Evolutionary conservation across 129 eudicot species (phyloP).

Genomic region (Tagetes patula): DNA sequence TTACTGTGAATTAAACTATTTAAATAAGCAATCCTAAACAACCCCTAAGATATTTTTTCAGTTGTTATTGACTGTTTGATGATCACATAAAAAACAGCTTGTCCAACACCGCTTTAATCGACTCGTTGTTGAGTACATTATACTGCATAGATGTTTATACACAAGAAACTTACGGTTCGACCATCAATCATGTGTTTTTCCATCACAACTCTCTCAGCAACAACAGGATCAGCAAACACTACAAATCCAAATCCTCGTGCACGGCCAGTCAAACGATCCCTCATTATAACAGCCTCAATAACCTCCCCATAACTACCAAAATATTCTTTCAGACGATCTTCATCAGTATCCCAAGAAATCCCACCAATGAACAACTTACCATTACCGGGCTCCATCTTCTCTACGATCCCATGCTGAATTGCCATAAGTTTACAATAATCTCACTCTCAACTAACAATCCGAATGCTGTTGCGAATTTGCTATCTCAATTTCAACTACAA

Average conservation of each 20-base stretch:
- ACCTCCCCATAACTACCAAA: slow-evolving; percentile 71
- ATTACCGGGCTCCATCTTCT: slow-evolving; percentile 66
- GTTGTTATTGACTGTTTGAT: neutral
- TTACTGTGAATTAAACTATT: neutral
- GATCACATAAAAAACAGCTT: neutral
- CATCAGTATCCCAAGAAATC: slow-evolving; percentile 92
- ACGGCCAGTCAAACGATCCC: slow-evolving; percentile 79
- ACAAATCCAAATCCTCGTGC: slow-evolving; percentile 89
- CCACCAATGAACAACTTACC: slow-evolving; percentile 88
- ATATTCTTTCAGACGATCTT: slow-evolving; percentile 68
- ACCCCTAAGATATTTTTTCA: neutral
- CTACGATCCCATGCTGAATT: slow-evolving; percentile 37
- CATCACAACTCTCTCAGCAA: slow-evolving; percentile 74
- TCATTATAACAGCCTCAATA: slow-evolving; percentile 77
- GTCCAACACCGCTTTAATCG: slow-evolving; percentile 1
- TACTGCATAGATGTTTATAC: slow-evolving; percentile 3
- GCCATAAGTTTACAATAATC: slow-evolving; percentile 26
- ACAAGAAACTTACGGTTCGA: slow-evolving; percentile 59
- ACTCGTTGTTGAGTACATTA: slow-evolving; percentile 12
- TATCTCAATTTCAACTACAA: slow-evolving; percentile 28
- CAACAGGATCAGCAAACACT: slow-evolving; percentile 72
- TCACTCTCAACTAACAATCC: slow-evolving; percentile 16
- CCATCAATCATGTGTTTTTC: slow-evolving; percentile 90
- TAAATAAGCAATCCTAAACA: slow-evolving; percentile 1
- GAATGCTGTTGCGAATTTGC: neutral